Base-by-base conservation (phyloP, 2,329 filamentous ascomycete genomes). In the Emydomyces testavorans region DNA sequence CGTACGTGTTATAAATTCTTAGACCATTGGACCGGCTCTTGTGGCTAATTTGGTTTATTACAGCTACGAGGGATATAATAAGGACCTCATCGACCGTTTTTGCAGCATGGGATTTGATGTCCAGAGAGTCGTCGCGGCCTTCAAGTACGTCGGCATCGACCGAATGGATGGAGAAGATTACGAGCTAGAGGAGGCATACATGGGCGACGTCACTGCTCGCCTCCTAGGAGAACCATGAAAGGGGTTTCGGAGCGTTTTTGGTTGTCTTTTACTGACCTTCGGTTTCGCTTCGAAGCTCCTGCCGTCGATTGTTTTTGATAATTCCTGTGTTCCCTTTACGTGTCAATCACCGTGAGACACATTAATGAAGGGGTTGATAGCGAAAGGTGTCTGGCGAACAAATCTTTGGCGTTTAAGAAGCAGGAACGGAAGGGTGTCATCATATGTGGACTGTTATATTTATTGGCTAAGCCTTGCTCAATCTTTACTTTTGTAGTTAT, bases 31-130 rank as follows among this genome's bases (percentile, higher is more conserved):
- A 23, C 29, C 2, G 13, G 2, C 23, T 20, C 2, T 15, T n/a
- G n/a, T 18, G 5, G 31, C 46, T 49, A 29, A 49, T 63, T 71
- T 59, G 68, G 51, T 40, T 18, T 31, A 49, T 52, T 37, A 51
- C 56, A 90, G 84, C 53, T 95, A 94, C 61, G 77, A 83, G 54
- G 90, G 92, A 2, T 96, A 94, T 66, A 89, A 88, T 67, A 83
- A 82, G 59, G 76, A 83, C 26, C 73, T 95, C 34, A 78, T 96
- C 54, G 80, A 92, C 59, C 77, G 83, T 3, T 96, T 96, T 57
- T 79, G 85, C 13, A 77, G 73, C 57, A 96, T 96, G 90, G 90
- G 90, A 8, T 96, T 96, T 58, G 81, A 87, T 49, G 76, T 94
- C 1, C 84, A 89, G 41, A 75, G 77, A n/a, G 87, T 96, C 1